Evolutionary conservation across 495 filamentous ascomycete genomes (phyloP).

Genomic region (Podospora appendiculata): DNA sequence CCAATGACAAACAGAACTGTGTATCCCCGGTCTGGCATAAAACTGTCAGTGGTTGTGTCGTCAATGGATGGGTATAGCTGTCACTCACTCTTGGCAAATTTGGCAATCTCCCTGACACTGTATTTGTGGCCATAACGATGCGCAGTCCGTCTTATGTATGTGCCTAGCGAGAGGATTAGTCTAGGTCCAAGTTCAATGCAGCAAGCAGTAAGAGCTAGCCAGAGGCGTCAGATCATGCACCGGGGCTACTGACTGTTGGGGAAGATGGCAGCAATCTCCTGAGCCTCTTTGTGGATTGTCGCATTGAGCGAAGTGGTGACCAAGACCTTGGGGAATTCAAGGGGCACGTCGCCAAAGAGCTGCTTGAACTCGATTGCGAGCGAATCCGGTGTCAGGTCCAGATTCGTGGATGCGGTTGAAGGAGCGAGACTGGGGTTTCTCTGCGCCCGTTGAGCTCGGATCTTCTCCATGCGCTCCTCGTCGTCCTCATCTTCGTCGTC

Average conservation of each 20-base stretch:
- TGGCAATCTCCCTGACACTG: conserved; percentile 79
- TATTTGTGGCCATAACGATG: conserved; percentile 80
- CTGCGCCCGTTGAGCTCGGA: conserved; percentile 44
- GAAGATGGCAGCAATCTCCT: conserved; percentile 70
- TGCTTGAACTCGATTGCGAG: conserved; percentile 70
- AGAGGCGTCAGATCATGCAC: no score
- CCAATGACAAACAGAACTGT: conserved; percentile 73
- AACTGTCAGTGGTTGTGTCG: conserved; percentile 4
- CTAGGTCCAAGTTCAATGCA: no score
- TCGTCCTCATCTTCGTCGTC: conserved; percentile 21
- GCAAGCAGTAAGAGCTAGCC: no score
- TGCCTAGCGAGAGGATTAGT: conserved; percentile 13
- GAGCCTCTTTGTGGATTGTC: conserved; percentile 73
- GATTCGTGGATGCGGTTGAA: conserved; percentile 62
- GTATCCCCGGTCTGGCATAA: conserved; percentile 50
- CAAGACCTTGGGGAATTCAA: conserved; percentile 64
- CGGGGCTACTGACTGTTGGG: conserved; percentile 50
- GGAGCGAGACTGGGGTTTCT: conserved; percentile 43
- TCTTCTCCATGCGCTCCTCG: conserved; percentile 21
- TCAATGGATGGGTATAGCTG: neutral
- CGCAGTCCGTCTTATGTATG: conserved; percentile 75
- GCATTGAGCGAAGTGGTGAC: conserved; percentile 84
- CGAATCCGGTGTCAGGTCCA: conserved; percentile 62
- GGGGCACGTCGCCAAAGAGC: conserved; percentile 62
- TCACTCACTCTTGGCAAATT: conserved; percentile 55